These are phyloP conservation scores for Coemansia sp. DNA, from an alignment of 192 early-diverging fungal genomes.

Conservation along the genomic window DNA sequence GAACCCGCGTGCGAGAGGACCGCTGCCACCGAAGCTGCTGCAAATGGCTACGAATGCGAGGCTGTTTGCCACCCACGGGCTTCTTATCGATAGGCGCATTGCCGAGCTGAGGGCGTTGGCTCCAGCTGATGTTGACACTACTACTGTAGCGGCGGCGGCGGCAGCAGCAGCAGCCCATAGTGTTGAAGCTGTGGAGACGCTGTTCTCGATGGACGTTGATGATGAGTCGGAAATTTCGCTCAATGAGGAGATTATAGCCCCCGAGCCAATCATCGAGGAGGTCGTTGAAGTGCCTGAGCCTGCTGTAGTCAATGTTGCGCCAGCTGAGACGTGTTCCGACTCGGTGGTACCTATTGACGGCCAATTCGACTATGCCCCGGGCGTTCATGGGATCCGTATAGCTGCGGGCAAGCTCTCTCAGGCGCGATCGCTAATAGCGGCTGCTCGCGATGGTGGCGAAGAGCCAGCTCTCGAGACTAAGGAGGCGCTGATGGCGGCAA, in stretches of 20 bases:
- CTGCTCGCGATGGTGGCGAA: background rate
- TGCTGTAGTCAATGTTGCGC: background rate
- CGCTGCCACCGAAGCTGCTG: background rate
- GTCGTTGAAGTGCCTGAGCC: background rate
- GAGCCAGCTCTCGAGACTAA: background rate
- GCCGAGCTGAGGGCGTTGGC: background rate
- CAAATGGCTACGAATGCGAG: background rate
- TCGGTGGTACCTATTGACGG: background rate
- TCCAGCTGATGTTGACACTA: background rate
- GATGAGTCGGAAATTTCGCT: background rate
- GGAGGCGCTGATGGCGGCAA: background rate
- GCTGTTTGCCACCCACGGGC: background rate
- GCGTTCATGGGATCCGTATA: background rate
- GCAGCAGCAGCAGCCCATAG: background rate
- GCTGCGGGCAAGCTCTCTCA: background rate
- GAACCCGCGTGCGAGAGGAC: background rate
- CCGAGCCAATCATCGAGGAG: background rate
- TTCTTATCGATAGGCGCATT: background rate
- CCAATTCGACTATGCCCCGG: background rate
- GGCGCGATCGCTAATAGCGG: background rate
- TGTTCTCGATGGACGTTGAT: background rate
- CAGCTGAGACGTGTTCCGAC: background rate
- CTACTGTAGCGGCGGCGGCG: too few species aligned
- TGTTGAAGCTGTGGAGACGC: background rate
- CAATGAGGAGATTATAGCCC: background rate